Base-by-base conservation (phyloP, 2,329 filamentous ascomycete genomes). In the Diaporthe aspalathi region DNA sequence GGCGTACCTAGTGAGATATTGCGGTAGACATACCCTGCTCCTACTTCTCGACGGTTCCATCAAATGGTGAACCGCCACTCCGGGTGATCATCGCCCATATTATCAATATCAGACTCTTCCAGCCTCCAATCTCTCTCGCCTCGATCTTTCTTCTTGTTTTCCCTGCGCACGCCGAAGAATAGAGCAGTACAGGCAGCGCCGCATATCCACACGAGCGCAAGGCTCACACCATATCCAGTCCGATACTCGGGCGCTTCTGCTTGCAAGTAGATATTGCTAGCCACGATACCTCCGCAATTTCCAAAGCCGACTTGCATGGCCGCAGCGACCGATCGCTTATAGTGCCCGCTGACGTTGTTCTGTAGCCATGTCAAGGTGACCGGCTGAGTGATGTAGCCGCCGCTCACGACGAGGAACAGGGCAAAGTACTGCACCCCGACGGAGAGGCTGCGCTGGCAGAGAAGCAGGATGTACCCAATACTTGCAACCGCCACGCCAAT, bases 311-410 rank as follows among this genome's bases (percentile, higher is more conserved):
- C 83, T 80, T 85, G 85, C 73, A 89, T 81, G 20, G 87, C 87
- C 24, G 86, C 82, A 7, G 84, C 83, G 35, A 90, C 82, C 0
- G 83, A 81, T 22, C 87, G 83, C 79, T 90, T 90, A 77, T 88
- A 89, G 76, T 89, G 87, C 1, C 88, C 88, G 0, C 82, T 84
- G 74, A 89, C 82, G 73, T 88, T 87, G 76, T 90, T 89, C 70
- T 83, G 83, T 27, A 90, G 79, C 88, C 88, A 91, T 8, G 83
- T 85, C 32, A 90, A 79, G 1, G 83, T 82, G 52, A 90, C 83
- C 1, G 88, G 88, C 72, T 88, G 86, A 4, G 85, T 84, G 65
- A 87, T 85, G 76, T 86, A 89, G 2, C 84, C 84, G 20, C 88
- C 88, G 9, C 81, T 80, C 2, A 86, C 85, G 75, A 90, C 79